A percentile compares a stretch with the other conserved stretches of the same genome.
Evolutionary conservation across 305 asterid species (phyloP).

Genomic region (Fraxinus paxiana): DNA sequence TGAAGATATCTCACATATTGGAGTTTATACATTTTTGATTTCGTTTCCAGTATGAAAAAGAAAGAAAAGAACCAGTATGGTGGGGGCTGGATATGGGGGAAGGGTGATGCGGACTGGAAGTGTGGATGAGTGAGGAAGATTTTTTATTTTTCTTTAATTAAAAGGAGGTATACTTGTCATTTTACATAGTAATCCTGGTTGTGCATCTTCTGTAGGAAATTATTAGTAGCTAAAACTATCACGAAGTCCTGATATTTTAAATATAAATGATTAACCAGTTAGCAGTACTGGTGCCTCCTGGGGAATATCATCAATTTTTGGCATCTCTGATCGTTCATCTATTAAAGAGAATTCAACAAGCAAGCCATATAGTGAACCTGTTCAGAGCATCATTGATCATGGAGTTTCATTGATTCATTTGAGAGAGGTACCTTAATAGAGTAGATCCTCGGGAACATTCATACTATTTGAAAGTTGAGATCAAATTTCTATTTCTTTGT

Average conservation of each 20-base stretch:
- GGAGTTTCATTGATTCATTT: constrained; percentile 69
- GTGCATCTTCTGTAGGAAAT: background rate
- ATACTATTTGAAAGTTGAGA: background rate
- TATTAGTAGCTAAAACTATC: background rate
- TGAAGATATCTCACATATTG: background rate
- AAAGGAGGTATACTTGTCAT: background rate
- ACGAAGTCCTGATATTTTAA: constrained; percentile 19
- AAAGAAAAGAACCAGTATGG: background rate
- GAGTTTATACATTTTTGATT: background rate
- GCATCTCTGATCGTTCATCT: constrained; percentile 64
- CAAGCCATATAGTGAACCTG: constrained; percentile 60
- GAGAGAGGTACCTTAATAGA: constrained; percentile 61
- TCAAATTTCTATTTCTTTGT: constrained; percentile 7
- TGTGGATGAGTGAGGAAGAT: background rate
- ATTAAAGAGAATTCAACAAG: constrained; percentile 55
- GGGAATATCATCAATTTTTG: constrained; percentile 96
- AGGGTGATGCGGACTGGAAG: background rate
- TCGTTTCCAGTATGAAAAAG: background rate
- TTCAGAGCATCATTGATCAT: constrained; percentile 59
- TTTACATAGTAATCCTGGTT: background rate
- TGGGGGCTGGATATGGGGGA: background rate
- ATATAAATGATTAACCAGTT: constrained; percentile 34
- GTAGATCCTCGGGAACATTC: constrained; percentile 2
- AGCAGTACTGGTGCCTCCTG: constrained; percentile 61
- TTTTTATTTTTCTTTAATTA: background rate